Evolutionary conservation across 2,329 filamentous ascomycete species (phyloP).

Genomic region (Penicillium sp.): DNA sequence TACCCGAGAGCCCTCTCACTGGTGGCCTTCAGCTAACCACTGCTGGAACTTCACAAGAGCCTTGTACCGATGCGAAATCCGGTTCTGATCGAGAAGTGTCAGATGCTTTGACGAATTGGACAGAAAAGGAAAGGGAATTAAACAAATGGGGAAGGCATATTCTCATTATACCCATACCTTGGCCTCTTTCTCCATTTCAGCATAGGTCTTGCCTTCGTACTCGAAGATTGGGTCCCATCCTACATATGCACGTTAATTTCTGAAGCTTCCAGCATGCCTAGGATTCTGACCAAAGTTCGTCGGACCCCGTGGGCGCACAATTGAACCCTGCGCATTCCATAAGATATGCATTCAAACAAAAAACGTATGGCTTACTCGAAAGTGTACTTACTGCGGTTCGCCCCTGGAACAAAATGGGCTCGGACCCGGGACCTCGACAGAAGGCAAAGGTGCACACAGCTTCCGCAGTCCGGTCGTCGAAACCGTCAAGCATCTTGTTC

Average conservation of each 20-base stretch:
- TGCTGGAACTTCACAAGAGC: slow-evolving; percentile 82
- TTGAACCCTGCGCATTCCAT: slow-evolving; percentile 59
- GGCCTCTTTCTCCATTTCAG: slow-evolving; percentile 89
- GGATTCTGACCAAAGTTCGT: slow-evolving; percentile 73
- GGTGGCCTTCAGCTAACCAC: slow-evolving; percentile 62
- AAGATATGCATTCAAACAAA: slow-evolving; percentile 3
- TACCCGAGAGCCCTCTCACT: slow-evolving; percentile 15
- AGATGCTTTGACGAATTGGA: too few relatives aligned
- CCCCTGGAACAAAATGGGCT: slow-evolving; percentile 88
- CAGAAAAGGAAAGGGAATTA: too few relatives aligned
- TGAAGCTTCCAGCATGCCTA: too few relatives aligned
- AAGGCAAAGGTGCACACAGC: slow-evolving; percentile 97
- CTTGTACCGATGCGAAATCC: slow-evolving; percentile 83
- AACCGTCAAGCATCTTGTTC: slow-evolving; percentile 84
- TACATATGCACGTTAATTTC: slow-evolving; percentile 37
- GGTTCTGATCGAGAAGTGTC: slow-evolving; percentile 56
- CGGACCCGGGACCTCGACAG: slow-evolving; percentile 75
- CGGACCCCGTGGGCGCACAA: slow-evolving; percentile 80
- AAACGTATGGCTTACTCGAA: not conserved
- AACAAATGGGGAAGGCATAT: too few relatives aligned
- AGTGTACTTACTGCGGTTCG: slow-evolving; percentile 64
- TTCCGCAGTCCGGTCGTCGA: slow-evolving; percentile 85
- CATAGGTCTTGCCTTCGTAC: slow-evolving; percentile 85
- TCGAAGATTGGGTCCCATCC: slow-evolving; percentile 98
- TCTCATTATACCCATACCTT: slow-evolving; percentile 61